Conservation (phyloP, 2,329 filamentous ascomycete genomes). For the Ophiocordyceps sinensis region DNA sequence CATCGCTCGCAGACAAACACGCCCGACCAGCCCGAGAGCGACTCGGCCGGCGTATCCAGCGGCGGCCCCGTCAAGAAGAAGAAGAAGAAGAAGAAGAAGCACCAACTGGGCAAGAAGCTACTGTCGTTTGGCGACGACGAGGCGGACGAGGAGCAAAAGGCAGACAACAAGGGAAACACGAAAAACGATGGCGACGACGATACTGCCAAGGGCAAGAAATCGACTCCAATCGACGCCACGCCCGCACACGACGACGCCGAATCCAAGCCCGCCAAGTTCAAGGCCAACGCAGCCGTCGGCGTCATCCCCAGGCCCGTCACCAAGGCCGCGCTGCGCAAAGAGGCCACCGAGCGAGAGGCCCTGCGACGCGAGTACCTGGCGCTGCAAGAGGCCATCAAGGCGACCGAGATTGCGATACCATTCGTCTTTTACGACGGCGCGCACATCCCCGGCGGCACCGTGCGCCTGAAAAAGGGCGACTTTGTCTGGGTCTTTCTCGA, state of each 20-base stretch:
- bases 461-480: conserved; percentile 85
- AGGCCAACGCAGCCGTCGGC: conserved; percentile 45
- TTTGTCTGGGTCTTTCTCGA: conserved; percentile 88
- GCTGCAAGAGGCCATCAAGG: conserved; percentile 76
- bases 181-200: not conserved
- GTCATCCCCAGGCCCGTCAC: conserved; percentile 53
- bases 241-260: not conserved
- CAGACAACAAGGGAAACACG: conserved; percentile 3
- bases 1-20: conserved; percentile 34
- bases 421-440: conserved; percentile 97
- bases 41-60: conserved; percentile 9
- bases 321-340: conserved; percentile 63
- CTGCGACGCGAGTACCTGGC: conserved; percentile 69
- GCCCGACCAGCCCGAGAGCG: conserved; percentile 27
- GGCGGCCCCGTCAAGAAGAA: conserved; percentile 13
- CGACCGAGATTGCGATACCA: conserved; percentile 76
- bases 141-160: conserved; percentile 28
- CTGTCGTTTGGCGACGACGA: conserved; percentile 56
- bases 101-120: conserved; percentile 27
- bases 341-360: conserved; percentile 65
- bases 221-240: not conserved
- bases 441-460: conserved; percentile 71
- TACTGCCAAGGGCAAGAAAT: not conserved
- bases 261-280: conserved; percentile 28
- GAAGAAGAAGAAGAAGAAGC: conserved; percentile 32